phyloP scores from a whole-genome alignment of 2,329 filamentous ascomycete genomes.

The Botrytis paeoniae region DNA sequence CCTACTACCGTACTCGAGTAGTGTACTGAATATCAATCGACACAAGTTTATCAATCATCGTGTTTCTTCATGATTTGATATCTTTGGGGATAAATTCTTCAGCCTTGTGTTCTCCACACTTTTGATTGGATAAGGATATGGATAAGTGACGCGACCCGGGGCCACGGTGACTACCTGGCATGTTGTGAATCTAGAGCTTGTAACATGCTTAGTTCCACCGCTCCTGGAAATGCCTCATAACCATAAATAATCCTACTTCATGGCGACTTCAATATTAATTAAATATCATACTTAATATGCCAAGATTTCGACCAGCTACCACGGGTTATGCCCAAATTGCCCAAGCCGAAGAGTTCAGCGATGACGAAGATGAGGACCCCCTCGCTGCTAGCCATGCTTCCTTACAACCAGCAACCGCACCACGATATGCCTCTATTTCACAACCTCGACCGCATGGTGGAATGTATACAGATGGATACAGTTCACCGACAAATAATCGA shows the following conservation, averaged over 20 bases:
- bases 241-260: conserved; percentile 4
- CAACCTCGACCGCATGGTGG: conserved; percentile 60
- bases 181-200: conserved; percentile 9
- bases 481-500: conserved; percentile 43
- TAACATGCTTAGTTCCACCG: conserved; percentile 7
- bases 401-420: conserved; percentile 53
- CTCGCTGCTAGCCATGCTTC: conserved; percentile 52
- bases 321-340: conserved; percentile 84
- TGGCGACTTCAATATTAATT: conserved; percentile 11
- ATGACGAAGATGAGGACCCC: conserved; percentile 65
- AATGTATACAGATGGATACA: conserved; percentile 50
- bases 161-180: conserved; percentile 9
- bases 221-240: conserved; percentile 1
- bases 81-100: neutral
- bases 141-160: conserved; percentile 13
- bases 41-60: neutral
- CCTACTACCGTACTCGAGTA: too few relatives aligned
- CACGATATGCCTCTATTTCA: conserved; percentile 62
- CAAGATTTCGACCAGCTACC: conserved; percentile 54
- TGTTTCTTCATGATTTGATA: conserved; percentile 12
- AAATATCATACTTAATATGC: conserved; percentile 28
- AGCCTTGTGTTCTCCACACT: conserved; percentile 15
- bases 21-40: neutral
- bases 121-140: conserved; percentile 10
- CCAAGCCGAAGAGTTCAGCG: conserved; percentile 67